These are phyloP conservation scores for Myxozyma kluyveri DNA, from an alignment of 805 yeast genomes.

Conservation along the genomic window DNA sequence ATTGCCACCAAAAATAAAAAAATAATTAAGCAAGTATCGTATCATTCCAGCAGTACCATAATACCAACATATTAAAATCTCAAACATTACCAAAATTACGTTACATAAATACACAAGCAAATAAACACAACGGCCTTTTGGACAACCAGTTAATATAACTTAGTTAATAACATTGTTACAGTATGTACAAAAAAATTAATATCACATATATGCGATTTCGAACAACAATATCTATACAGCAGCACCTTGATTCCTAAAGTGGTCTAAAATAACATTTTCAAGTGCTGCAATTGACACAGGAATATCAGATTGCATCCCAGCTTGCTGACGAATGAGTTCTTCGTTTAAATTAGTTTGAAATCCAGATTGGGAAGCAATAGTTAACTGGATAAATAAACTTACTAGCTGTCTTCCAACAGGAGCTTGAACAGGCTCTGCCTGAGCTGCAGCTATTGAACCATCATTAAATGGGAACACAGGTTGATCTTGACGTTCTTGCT, in stretches of 20 bases:
- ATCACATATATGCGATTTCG: no score
- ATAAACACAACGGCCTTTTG: no score
- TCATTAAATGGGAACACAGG: background rate
- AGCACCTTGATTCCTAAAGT: conserved; percentile 10
- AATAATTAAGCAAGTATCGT: no score
- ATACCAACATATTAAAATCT: no score
- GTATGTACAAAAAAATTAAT: background rate
- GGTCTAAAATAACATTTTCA: background rate
- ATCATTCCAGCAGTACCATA: no score
- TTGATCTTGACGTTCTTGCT: background rate
- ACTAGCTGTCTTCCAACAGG: conserved; percentile 11
- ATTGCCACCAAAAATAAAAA: no score
- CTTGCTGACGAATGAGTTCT: background rate
- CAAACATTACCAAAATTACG: no score
- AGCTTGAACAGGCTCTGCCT: conserved; percentile 1
- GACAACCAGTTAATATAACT: no score
- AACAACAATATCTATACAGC: conserved; percentile 1
- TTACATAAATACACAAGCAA: no score
- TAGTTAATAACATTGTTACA: no score
- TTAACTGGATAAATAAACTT: background rate
- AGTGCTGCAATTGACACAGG: background rate
- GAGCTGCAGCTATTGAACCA: conserved; percentile 6
- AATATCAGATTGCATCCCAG: no score
- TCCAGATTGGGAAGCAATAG: background rate
- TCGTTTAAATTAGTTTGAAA: background rate